These are phyloP conservation scores for Verticillium tricorpus DNA, from an alignment of 2,329 filamentous ascomycete species.

Conservation along the genomic window DNA sequence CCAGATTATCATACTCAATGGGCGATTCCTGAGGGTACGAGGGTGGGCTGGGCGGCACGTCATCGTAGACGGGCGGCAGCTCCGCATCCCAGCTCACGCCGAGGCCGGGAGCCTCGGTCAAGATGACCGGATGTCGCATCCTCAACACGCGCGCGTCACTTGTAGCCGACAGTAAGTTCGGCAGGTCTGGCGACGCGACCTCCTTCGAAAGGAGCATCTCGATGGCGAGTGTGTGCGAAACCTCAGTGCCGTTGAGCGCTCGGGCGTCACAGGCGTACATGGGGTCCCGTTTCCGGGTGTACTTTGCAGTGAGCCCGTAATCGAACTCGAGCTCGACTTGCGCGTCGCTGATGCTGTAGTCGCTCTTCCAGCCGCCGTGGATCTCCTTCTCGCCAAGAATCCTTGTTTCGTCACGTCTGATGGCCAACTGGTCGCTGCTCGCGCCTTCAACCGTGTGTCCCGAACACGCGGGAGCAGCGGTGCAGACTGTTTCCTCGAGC, in stretches of 20 bases:
- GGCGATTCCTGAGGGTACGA: slow-evolving; percentile 48
- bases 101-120: slow-evolving; percentile 79
- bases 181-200: slow-evolving; percentile 66
- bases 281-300: neutral
- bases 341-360: slow-evolving; percentile 47
- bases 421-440: slow-evolving; percentile 50
- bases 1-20: slow-evolving; percentile 33
- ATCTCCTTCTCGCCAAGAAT: slow-evolving; percentile 77
- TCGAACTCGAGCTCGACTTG: slow-evolving; percentile 77
- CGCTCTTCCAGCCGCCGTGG: slow-evolving; percentile 85
- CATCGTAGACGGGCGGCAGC: slow-evolving; percentile 86
- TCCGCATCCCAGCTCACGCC: slow-evolving; percentile 97
- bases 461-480: slow-evolving; percentile 72
- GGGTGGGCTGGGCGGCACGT: slow-evolving; percentile 83
- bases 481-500: slow-evolving; percentile 81
- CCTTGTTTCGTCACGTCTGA: slow-evolving; percentile 69
- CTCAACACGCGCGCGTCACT: slow-evolving; percentile 84
- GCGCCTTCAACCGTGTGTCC: slow-evolving; percentile 62
- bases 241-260: slow-evolving; percentile 66
- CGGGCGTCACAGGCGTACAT: slow-evolving; percentile 71
- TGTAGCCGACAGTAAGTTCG: slow-evolving; percentile 69
- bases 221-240: slow-evolving; percentile 79
- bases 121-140: slow-evolving; percentile 78
- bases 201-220: slow-evolving; percentile 96
- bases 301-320: slow-evolving; percentile 45